Evolutionary conservation across 2,329 filamentous ascomycete genomes (phyloP).

Genomic region (Ophiostoma quercus): DNA sequence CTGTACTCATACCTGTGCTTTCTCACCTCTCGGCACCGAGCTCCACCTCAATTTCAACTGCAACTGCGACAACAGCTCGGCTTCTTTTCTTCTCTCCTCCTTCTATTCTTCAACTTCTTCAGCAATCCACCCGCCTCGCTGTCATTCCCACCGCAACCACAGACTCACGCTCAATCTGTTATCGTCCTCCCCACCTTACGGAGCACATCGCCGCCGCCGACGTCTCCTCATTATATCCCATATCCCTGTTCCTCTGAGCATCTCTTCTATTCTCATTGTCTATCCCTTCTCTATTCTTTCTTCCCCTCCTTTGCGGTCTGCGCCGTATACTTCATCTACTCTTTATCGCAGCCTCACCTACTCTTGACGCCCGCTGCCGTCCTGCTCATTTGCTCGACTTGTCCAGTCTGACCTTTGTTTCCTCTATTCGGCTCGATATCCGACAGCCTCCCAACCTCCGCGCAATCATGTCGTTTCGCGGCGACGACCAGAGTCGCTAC

Average conservation of each 20-base stretch:
- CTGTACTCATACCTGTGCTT: neutral
- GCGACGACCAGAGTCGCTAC: slow-evolving; percentile 58
- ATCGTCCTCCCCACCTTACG: slow-evolving; percentile 12
- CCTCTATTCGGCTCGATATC: neutral
- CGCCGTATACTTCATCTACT: neutral
- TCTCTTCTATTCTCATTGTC: no score
- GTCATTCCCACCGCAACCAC: slow-evolving; percentile 7
- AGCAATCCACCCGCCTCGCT: neutral
- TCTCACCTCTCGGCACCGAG: slow-evolving; percentile 2
- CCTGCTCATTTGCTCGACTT: neutral
- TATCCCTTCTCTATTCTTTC: no score
- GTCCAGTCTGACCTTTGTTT: neutral
- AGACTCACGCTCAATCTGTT: neutral
- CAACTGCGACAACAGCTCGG: neutral
- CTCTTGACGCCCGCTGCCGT: neutral
- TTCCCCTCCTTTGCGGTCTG: neutral
- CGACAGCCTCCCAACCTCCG: neutral
- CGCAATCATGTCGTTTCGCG: slow-evolving; percentile 56
- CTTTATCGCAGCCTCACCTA: neutral
- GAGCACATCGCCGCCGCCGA: slow-evolving; percentile 7
- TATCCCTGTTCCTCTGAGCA: neutral
- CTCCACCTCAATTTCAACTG: neutral
- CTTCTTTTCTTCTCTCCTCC: neutral
- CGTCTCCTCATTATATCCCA: neutral
- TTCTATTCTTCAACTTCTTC: slow-evolving; percentile 3